These are phyloP conservation scores for Penicillium expansum DNA, from an alignment of 2,329 filamentous ascomycete species.

Conservation along the genomic window DNA sequence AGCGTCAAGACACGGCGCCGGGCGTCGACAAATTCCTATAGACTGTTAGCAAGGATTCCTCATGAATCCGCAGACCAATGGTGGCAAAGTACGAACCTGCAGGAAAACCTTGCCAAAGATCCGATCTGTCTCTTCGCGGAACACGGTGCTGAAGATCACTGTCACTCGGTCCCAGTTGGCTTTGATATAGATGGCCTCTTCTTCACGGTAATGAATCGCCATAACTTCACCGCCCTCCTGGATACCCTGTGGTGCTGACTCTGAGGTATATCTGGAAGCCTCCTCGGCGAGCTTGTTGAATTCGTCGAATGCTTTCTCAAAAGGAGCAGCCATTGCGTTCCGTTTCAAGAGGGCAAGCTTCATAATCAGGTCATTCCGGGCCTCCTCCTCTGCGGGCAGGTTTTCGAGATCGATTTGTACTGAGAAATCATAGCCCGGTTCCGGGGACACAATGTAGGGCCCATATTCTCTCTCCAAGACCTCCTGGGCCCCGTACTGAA, in stretches of 20 bases:
- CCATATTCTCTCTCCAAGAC: conserved; percentile 95
- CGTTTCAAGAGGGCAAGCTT: conserved; percentile 91
- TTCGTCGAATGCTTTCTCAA: conserved; percentile 94
- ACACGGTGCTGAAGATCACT: conserved; percentile 97
- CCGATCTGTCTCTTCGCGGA: conserved; percentile 94
- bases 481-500: conserved; percentile 87
- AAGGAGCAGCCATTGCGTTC: conserved; percentile 97
- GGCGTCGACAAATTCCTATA: conserved; percentile 88
- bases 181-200: conserved; percentile 98
- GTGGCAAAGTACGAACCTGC: conserved; percentile 50
- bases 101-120: conserved; percentile 98
- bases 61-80: background rate
- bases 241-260: conserved; percentile 88
- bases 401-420: conserved; percentile 84
- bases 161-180: conserved; percentile 96
- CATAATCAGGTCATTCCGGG: conserved; percentile 78
- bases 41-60: conserved; percentile 6
- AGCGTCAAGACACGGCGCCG: conserved; percentile 75
- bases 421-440: conserved; percentile 94
- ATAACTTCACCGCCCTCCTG: conserved; percentile 88
- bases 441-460: conserved; percentile 79
- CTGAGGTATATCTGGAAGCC: conserved; percentile 86
- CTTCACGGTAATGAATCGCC: conserved; percentile 96
- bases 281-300: conserved; percentile 83
- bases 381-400: conserved; percentile 79